A percentile compares a stretch with the other conserved stretches of the same genome.
phyloP scores from a whole-genome alignment of 2,329 filamentous ascomycete species.

The Penicillium sp. region DNA sequence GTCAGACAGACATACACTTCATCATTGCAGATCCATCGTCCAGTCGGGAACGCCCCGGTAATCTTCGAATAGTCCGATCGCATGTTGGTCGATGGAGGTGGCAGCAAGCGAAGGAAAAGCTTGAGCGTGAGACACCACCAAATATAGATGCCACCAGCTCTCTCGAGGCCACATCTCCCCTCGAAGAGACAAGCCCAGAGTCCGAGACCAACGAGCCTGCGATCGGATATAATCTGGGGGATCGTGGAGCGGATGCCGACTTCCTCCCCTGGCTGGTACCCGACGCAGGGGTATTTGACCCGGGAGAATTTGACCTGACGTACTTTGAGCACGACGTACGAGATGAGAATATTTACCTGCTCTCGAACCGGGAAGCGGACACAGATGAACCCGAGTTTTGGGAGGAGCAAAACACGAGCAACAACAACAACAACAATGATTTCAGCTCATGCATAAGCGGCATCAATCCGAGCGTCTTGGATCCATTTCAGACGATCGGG shows the following conservation, averaged over 20 bases:
- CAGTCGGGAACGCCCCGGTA: conserved; percentile 1
- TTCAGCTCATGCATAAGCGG: background rate
- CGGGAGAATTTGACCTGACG: background rate
- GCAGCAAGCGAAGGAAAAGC: conserved; percentile 8
- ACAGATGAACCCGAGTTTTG: background rate
- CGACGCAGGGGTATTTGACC: background rate
- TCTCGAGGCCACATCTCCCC: background rate
- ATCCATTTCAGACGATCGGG: conserved; percentile 1
- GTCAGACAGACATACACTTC: conserved; percentile 5
- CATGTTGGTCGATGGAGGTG: conserved; percentile 16
- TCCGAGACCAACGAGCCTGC: background rate
- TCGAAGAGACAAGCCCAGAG: background rate
- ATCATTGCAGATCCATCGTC: conserved; percentile 13
- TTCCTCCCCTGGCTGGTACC: background rate
- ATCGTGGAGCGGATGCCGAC: background rate
- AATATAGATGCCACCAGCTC: background rate
- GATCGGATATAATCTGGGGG: background rate
- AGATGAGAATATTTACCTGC: background rate
- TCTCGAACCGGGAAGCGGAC: background rate
- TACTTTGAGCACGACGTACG: background rate
- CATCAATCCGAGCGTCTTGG: background rate
- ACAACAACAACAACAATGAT: background rate
- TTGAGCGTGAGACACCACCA: background rate
- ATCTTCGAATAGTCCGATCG: conserved; percentile 12
- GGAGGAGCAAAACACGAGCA: background rate